Evolutionary conservation across 768 basidiomycete genomes (phyloP).

Genomic region (Trametes elegans): DNA sequence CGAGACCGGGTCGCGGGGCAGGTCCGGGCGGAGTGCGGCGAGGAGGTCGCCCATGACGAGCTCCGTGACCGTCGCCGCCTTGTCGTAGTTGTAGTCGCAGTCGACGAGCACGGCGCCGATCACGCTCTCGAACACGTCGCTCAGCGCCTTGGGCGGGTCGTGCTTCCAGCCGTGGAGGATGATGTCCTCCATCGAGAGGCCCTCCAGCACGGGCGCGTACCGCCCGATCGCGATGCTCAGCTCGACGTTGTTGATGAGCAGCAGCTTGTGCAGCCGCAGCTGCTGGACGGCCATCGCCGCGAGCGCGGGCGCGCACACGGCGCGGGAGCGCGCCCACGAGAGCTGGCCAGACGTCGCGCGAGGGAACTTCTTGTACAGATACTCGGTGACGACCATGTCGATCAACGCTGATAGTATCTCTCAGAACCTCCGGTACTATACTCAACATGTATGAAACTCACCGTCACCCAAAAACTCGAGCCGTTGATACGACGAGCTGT

Average conservation of each 20-base stretch:
- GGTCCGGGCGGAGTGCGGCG: constrained; percentile 51
- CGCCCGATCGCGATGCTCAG: constrained; percentile 62
- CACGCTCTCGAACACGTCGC: constrained; percentile 83
- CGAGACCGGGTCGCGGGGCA: constrained; percentile 71
- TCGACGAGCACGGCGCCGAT: constrained; percentile 85
- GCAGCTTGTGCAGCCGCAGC: constrained; percentile 64
- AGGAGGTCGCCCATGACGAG: constrained; percentile 67
- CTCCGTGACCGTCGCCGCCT: constrained; percentile 58
- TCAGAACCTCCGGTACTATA: not conserved
- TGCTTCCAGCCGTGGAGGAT: constrained; percentile 74
- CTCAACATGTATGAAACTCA: constrained; percentile 34
- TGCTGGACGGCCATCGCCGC: constrained; percentile 65
- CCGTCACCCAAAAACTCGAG: constrained; percentile 90
- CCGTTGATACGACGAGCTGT: constrained; percentile 73
- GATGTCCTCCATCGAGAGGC: constrained; percentile 56
- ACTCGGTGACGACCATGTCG: constrained; percentile 68
- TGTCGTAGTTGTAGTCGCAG: constrained; percentile 70
- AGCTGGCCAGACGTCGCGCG: constrained; percentile 74
- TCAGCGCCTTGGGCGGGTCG: constrained; percentile 82
- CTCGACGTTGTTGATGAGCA: constrained; percentile 68
- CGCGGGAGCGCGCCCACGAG: constrained; percentile 64
- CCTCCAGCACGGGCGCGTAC: constrained; percentile 58
- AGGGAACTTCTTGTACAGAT: constrained; percentile 70
- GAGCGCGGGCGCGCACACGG: constrained; percentile 72
- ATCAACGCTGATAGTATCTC: constrained; percentile 51